Base-by-base conservation (phyloP, 202 grass and related monocot species). In the Schoenoplectus tabernaemontani region DNA sequence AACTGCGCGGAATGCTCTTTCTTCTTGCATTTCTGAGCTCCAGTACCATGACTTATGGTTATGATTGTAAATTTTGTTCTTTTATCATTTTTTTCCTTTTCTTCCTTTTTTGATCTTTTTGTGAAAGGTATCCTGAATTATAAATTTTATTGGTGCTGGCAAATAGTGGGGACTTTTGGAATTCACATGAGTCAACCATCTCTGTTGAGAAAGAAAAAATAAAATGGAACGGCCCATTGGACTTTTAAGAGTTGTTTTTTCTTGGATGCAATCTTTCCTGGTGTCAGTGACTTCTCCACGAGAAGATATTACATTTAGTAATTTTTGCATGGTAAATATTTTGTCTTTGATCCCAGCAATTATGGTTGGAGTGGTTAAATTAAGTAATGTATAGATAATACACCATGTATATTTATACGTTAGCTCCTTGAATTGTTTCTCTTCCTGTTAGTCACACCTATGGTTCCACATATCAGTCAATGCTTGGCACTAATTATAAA, bases 11-110 rank as follows among this genome's bases (percentile, higher is more conserved):
- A 84, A 94, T 17, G 94, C 94, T 0, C 81, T 97, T 48, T 94
- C 94, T 48, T 88, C 89, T 2, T 97, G 94, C 78, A 83, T 97
- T 81, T 86, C 84, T n/a, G 94, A 97, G 87, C 94, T 97, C 11
- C 88, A 90, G 76, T 90, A 94, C 63, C 75, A 92, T 44, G 87
- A 84, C 38, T 76, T 74, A 24, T 90, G 85, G 91, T 42, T 84
- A 57, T 84, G 41, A 80, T 48, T 47, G 67, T 72, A 50, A 53
- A 50, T 33, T 33, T n/a, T 51, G 43, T 30, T 74, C 11, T 33
- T 48, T 11, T 12, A 62, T 53, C 4, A 53, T 13, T 61, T 68
- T 24, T 68, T 43, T 2, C 28, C 9, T 61, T 2, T 61, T 30
- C 9, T 33, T 51, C 42, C 22, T 34, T 51, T 74, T 51, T 74